A percentile compares a stretch with the other conserved stretches of the same genome.
Evolutionary conservation across 768 basidiomycete genomes (phyloP).

Genomic region (Rhizopogon roseolus): DNA sequence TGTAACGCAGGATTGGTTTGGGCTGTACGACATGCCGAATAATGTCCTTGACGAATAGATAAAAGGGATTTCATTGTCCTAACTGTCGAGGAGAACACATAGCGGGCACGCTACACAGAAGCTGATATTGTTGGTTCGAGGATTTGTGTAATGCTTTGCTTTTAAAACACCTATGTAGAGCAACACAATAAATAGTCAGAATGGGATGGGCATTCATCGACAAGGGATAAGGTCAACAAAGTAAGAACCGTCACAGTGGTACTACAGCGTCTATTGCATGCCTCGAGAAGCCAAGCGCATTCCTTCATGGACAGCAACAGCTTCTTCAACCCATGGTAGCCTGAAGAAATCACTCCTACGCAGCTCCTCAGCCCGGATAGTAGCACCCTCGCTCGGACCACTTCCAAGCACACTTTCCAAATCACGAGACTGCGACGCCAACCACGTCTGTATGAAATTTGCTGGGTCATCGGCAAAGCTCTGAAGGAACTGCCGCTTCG

Average conservation of each 20-base stretch:
- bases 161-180: background rate
- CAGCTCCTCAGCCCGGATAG: slow-evolving; percentile 84
- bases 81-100: no score
- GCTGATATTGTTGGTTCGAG: no score
- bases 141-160: background rate
- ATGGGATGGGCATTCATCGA: background rate
- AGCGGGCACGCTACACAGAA: no score
- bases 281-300: slow-evolving; percentile 56
- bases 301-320: slow-evolving; percentile 82
- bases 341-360: slow-evolving; percentile 87
- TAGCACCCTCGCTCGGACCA: slow-evolving; percentile 73
- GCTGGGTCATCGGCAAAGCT: slow-evolving; percentile 78
- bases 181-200: background rate
- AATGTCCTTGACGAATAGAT: no score
- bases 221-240: background rate
- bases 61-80: no score
- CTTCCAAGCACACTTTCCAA: slow-evolving; percentile 86
- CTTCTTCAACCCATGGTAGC: slow-evolving; percentile 89
- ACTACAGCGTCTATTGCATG: slow-evolving; percentile 26
- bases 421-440: slow-evolving; percentile 89
- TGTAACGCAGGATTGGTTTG: no score
- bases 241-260: background rate
- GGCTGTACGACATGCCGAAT: no score
- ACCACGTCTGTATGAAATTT: slow-evolving; percentile 83
- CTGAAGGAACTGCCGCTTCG: slow-evolving; percentile 82